phyloP scores from a whole-genome alignment of 176 grass and related monocot species.

The Cymbopogon citratus region DNA sequence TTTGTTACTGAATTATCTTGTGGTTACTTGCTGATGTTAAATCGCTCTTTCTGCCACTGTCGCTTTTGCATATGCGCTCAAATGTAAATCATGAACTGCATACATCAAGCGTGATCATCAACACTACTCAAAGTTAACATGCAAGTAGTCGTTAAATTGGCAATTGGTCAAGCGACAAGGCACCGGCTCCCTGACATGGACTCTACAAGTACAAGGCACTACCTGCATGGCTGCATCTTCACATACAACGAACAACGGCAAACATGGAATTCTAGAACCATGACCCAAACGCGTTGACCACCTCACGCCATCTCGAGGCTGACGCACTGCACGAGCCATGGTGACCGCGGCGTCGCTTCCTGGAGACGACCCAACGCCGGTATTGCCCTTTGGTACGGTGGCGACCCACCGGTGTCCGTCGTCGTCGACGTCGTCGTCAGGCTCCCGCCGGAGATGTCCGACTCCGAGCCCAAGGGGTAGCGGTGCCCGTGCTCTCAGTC shows the following conservation, averaged over 20 bases:
- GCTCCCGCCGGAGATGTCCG: slow-evolving; percentile 38
- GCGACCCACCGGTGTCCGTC: background rate
- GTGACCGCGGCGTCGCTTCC: slow-evolving; percentile 26
- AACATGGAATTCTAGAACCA: background rate
- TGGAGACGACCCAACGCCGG: slow-evolving; percentile 10
- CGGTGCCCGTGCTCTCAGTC: background rate
- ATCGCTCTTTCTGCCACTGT: background rate
- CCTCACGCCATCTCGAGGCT: slow-evolving; percentile 49
- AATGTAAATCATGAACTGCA: background rate
- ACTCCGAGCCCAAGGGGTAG: background rate
- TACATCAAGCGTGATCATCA: background rate
- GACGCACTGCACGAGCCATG: slow-evolving; percentile 48
- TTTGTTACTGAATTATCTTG: background rate
- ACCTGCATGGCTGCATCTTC: background rate
- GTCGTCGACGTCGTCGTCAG: slow-evolving; percentile 15
- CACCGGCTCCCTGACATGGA: background rate
- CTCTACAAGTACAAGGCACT: background rate
- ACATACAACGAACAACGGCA: background rate
- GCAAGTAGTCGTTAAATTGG: background rate
- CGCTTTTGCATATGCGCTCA: background rate
- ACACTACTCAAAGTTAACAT: background rate
- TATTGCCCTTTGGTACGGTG: background rate
- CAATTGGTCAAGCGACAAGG: background rate
- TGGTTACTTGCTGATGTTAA: background rate
- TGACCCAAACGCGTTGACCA: background rate